A percentile compares a stretch with the other conserved stretches of the same genome.
Evolutionary conservation across 2,329 filamentous ascomycete species (phyloP).

Genomic region (Aspergillus pseudotamarii): DNA sequence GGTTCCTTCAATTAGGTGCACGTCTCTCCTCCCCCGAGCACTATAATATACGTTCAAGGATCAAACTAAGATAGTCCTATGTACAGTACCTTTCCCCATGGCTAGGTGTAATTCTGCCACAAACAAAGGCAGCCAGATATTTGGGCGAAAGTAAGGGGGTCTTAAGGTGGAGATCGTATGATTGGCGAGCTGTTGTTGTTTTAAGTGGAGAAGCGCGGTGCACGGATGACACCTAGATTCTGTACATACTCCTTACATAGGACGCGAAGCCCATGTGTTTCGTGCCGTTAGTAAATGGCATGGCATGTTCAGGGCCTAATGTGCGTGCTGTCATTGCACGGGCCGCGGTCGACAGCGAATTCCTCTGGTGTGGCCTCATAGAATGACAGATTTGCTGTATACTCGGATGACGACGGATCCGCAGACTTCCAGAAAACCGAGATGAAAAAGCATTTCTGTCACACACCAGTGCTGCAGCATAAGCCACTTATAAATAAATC

Average conservation of each 20-base stretch:
- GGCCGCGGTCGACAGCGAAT: background rate
- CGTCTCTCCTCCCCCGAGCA: background rate
- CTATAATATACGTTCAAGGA: background rate
- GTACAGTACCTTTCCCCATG: background rate
- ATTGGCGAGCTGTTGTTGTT: background rate
- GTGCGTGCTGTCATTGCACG: no score
- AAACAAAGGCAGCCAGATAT: background rate
- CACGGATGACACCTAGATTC: background rate
- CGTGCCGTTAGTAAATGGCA: background rate
- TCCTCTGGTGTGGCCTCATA: background rate
- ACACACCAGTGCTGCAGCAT: background rate
- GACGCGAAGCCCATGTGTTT: no score
- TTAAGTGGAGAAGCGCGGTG: background rate
- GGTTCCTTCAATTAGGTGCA: background rate
- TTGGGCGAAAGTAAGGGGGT: background rate
- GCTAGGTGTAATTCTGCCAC: background rate
- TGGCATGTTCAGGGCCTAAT: background rate
- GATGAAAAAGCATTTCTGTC: background rate
- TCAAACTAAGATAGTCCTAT: background rate
- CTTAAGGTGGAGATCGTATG: background rate
- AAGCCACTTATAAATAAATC: background rate
- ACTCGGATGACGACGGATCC: background rate
- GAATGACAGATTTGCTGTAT: background rate
- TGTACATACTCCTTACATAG: background rate
- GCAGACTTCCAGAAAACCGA: background rate